These are phyloP conservation scores for Marchantia paleacea DNA, from an alignment of 225 moss, liverwort and hornwort genomes.

Conservation along the genomic window DNA sequence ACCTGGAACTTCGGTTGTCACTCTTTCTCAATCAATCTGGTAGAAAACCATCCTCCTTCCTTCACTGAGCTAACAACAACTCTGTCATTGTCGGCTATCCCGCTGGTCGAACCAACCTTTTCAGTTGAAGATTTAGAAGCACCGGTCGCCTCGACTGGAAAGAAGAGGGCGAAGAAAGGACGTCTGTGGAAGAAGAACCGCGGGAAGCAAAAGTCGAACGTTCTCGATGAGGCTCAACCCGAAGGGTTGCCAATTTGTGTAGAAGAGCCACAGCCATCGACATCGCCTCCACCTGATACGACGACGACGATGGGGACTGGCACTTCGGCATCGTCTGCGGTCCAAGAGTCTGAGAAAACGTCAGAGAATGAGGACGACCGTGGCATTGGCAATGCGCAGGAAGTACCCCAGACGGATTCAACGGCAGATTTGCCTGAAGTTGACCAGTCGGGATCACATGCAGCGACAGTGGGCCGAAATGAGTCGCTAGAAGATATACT, in stretches of 20 bases:
- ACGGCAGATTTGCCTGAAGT: not conserved
- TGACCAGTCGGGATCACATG: not conserved
- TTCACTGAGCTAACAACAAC: not conserved
- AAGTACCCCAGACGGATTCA: not conserved
- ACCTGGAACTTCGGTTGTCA: no score
- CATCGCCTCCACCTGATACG: not conserved
- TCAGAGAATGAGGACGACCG: constrained; percentile 1
- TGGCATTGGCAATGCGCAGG: not conserved
- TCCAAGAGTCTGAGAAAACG: constrained; percentile 10
- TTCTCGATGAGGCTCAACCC: constrained; percentile 9
- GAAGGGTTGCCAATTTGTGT: constrained; percentile 5
- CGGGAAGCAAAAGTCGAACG: constrained; percentile 28
- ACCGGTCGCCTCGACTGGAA: constrained; percentile 8
- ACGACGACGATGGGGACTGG: not conserved
- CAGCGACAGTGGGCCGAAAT: not conserved
- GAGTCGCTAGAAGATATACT: constrained; percentile 3
- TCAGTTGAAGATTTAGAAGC: not conserved
- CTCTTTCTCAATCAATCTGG: not conserved
- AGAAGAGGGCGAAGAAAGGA: constrained; percentile 33
- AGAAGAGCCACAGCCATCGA: constrained; percentile 10
- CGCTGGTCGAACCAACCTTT: not conserved
- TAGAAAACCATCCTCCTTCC: not conserved
- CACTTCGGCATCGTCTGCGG: not conserved
- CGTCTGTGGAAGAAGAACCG: constrained; percentile 33
- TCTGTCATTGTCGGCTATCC: not conserved